phyloP scores from a whole-genome alignment of 352 stramenopile genomes.

The Globisporangium radiosum region DNA sequence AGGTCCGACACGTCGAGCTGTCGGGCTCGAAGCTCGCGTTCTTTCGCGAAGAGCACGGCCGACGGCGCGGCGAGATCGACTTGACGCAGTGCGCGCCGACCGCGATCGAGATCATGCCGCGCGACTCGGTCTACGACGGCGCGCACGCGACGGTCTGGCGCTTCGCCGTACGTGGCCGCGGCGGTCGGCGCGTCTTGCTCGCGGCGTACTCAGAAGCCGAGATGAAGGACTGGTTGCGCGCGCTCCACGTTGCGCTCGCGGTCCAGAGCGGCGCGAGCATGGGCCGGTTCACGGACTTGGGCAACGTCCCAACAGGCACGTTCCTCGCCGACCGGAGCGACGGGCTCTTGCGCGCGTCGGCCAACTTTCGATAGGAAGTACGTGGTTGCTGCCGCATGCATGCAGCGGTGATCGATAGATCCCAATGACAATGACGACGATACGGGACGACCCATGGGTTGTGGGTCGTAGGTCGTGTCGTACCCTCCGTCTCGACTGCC shows the following conservation, averaged over 20 bases:
- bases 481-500: too few species aligned
- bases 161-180: constrained; percentile 62
- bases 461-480: too few species aligned
- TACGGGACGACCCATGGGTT: too few species aligned
- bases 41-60: constrained; percentile 63
- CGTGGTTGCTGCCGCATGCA: background rate
- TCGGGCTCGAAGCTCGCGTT: constrained; percentile 64
- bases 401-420: too few species aligned
- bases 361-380: constrained; percentile 21
- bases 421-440: too few species aligned
- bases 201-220: constrained; percentile 73
- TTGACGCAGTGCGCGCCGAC: constrained; percentile 54
- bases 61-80: constrained; percentile 66
- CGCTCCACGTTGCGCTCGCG: constrained; percentile 65
- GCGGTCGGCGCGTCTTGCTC: constrained; percentile 51
- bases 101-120: constrained; percentile 78
- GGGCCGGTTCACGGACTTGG: constrained; percentile 62
- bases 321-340: constrained; percentile 52
- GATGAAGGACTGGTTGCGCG: constrained; percentile 83
- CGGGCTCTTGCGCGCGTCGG: constrained; percentile 48
- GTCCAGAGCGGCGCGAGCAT: constrained; percentile 35
- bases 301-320: constrained; percentile 51
- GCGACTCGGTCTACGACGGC: constrained; percentile 74
- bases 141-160: constrained; percentile 74
- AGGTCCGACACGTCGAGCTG: constrained; percentile 66